Evolutionary conservation across 805 yeast genomes (phyloP).

Genomic region (Candida multigemmis): DNA sequence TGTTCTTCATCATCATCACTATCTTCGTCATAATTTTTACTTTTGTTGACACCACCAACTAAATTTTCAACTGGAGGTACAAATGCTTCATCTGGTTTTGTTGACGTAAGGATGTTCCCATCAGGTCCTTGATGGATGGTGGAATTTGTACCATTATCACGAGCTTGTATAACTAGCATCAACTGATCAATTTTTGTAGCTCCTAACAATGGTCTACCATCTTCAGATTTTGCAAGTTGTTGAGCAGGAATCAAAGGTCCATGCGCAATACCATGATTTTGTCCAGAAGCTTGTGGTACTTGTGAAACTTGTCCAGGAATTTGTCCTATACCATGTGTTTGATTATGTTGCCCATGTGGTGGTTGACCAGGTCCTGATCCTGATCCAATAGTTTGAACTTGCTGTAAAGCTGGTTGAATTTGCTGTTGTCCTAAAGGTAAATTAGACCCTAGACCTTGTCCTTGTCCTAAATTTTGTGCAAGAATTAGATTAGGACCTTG

Average conservation of each 20-base stretch:
- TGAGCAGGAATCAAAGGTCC: conserved; percentile 34
- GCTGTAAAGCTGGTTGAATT: conserved; percentile 2
- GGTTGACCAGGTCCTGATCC: no score
- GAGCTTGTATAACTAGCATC: conserved; percentile 85
- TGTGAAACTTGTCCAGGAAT: no score
- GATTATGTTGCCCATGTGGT: no score
- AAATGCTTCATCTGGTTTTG: conserved; percentile 20
- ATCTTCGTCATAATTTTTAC: conserved; percentile 15
- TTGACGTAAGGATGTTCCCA: conserved; percentile 51
- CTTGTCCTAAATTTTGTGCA: no score
- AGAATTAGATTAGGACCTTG: no score
- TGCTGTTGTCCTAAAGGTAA: not conserved
- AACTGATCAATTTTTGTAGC: conserved; percentile 86
- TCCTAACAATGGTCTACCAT: conserved; percentile 66
- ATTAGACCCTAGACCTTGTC: no score
- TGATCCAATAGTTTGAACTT: no score
- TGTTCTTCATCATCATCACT: conserved; percentile 10
- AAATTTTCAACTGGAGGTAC: conserved; percentile 51
- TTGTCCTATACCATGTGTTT: no score
- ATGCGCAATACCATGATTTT: no score
- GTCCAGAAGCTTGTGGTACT: no score
- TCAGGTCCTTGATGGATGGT: conserved; percentile 50
- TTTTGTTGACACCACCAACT: conserved; percentile 76
- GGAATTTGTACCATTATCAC: conserved; percentile 62
- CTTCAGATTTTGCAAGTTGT: conserved; percentile 41